Evolutionary conservation across 257 asterid genomes (phyloP).

Genomic region (Nicotiana tabacum): DNA sequence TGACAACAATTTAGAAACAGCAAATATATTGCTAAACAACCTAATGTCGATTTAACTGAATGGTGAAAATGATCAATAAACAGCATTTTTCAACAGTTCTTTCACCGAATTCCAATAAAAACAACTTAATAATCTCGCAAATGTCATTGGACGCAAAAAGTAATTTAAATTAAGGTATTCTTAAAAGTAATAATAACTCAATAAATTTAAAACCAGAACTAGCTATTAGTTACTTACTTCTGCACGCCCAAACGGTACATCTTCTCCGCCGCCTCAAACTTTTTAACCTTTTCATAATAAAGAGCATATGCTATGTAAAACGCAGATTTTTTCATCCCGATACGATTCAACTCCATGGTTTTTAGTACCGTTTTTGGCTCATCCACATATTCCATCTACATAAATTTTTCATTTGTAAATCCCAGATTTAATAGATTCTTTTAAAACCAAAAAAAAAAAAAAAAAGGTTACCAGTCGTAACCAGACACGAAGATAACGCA

Average conservation of each 20-base stretch:
- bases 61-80: not conserved
- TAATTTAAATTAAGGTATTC: not conserved
- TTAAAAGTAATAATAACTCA: not conserved
- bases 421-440: too few species aligned
- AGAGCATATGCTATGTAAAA: conserved; percentile 92
- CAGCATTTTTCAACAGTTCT: not conserved
- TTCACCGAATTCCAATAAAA: not conserved
- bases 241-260: conserved; percentile 76
- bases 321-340: conserved; percentile 69
- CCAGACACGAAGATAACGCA: conserved; percentile 95
- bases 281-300: conserved; percentile 81
- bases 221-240: conserved; percentile 48
- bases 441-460: not conserved
- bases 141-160: not conserved
- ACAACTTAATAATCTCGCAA: too few species aligned
- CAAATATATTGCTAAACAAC: not conserved
- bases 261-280: conserved; percentile 77
- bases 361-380: conserved; percentile 65
- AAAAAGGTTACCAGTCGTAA: conserved; percentile 64
- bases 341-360: conserved; percentile 63
- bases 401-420: not conserved
- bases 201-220: not conserved
- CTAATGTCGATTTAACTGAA: not conserved
- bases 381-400: conserved; percentile 88
- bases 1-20: not conserved